A percentile compares a stretch with the other conserved stretches of the same genome.
These are phyloP conservation scores for Chaetomium sp. DNA, from an alignment of 2,329 filamentous ascomycete genomes.

Conservation along the genomic window DNA sequence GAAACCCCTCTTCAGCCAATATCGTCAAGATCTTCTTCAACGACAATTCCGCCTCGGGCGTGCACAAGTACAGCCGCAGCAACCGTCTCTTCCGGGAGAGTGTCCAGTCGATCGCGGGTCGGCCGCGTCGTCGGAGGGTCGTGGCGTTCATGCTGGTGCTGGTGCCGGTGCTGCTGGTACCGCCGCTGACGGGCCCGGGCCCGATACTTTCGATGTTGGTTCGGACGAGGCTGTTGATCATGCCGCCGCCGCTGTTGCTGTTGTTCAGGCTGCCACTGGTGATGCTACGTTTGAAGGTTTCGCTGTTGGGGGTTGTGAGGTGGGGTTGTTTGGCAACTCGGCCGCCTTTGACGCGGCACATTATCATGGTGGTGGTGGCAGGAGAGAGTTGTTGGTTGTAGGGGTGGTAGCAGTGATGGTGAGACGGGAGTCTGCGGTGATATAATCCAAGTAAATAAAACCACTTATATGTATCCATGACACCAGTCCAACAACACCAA, in stretches of 20 bases:
- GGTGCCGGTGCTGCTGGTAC: background rate
- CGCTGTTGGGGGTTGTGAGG: too few species aligned
- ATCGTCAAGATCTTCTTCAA: conserved; percentile 13
- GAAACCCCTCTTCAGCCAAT: conserved; percentile 10
- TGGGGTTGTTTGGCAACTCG: background rate
- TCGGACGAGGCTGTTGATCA: too few species aligned
- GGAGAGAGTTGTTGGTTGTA: too few species aligned
- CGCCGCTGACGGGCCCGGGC: too few species aligned
- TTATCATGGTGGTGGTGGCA: background rate
- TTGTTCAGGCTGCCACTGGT: too few species aligned
- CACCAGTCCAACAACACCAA: too few species aligned
- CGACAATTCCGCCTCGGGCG: conserved; percentile 15
- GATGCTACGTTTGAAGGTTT: too few species aligned
- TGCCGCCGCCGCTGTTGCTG: too few species aligned
- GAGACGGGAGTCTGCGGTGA: background rate
- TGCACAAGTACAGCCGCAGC: conserved; percentile 15
- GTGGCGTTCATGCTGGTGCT: background rate
- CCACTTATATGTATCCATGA: too few species aligned
- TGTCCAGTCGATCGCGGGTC: conserved; percentile 14
- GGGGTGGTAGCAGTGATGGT: background rate
- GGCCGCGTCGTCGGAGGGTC: conserved; percentile 8
- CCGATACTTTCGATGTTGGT: too few species aligned
- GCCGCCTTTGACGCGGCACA: conserved; percentile 8
- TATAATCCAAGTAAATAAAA: too few species aligned
- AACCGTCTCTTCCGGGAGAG: conserved; percentile 10